Evolutionary conservation across 2,329 filamentous ascomycete genomes (phyloP).

Genomic region (Xenoacremonium recifei): DNA sequence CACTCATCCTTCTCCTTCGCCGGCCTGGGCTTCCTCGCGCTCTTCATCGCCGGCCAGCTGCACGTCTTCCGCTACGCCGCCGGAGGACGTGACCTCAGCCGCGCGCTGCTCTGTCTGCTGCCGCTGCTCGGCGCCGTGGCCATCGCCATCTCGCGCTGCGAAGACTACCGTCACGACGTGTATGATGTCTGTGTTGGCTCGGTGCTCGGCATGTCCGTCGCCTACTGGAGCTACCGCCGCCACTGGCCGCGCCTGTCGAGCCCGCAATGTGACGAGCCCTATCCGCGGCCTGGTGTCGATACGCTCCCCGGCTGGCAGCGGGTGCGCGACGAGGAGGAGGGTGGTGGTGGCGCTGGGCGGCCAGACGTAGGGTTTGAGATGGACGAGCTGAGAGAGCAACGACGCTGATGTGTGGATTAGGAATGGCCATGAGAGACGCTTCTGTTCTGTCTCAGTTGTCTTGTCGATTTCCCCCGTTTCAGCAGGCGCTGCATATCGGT

Average conservation of each 20-base stretch:
- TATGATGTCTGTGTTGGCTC: conserved; percentile 66
- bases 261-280: conserved; percentile 55
- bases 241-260: conserved; percentile 60
- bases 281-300: conserved; percentile 45
- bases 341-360: conserved; percentile 22
- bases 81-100: conserved; percentile 50
- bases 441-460: too few species aligned
- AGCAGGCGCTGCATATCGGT: too few species aligned
- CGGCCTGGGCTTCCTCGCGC: conserved; percentile 70
- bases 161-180: conserved; percentile 71
- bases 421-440: conserved; percentile 16
- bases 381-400: conserved; percentile 22
- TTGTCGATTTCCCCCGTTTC: too few species aligned
- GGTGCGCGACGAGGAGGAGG: conserved; percentile 55
- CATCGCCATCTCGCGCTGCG: conserved; percentile 66
- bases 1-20: conserved; percentile 79
- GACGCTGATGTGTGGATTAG: conserved; percentile 26
- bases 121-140: conserved; percentile 63
- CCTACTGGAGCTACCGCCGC: conserved; percentile 65
- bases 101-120: conserved; percentile 55
- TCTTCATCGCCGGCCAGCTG: conserved; percentile 68
- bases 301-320: conserved; percentile 37
- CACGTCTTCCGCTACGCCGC: conserved; percentile 50
- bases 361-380: conserved; percentile 42
- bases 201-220: conserved; percentile 56